A percentile compares a stretch with the other conserved stretches of the same genome.
Evolutionary conservation across 1,284 basidiomycete species (phyloP).

Genomic region (Cryptococcus sp.): DNA sequence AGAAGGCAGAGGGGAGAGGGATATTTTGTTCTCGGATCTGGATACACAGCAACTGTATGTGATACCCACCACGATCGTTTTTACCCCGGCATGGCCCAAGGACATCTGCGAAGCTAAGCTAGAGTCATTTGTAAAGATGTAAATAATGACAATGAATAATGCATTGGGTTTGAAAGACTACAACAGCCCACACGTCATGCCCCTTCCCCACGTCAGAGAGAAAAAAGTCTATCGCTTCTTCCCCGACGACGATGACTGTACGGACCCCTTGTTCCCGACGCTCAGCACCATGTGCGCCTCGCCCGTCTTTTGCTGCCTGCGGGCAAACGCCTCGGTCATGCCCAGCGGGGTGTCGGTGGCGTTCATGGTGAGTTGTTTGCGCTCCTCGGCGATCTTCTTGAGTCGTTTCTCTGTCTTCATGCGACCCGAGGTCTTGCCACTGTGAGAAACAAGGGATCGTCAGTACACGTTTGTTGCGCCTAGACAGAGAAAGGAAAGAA

Average conservation of each 20-base stretch:
- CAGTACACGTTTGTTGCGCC: background rate
- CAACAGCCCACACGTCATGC: background rate
- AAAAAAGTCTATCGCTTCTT: conserved; percentile 15
- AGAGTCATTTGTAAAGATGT: background rate
- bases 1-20: too few species aligned
- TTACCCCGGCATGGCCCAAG: background rate
- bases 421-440: conserved; percentile 83
- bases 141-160: conserved; percentile 1
- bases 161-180: conserved; percentile 4
- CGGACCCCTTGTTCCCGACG: conserved; percentile 86
- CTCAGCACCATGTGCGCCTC: conserved; percentile 91
- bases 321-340: conserved; percentile 86
- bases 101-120: background rate
- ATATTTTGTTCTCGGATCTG: background rate
- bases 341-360: conserved; percentile 89
- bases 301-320: conserved; percentile 83
- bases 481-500: background rate
- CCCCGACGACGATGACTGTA: conserved; percentile 22
- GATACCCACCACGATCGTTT: background rate
- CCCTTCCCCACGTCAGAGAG: background rate
- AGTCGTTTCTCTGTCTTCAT: conserved; percentile 92
- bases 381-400: conserved; percentile 90
- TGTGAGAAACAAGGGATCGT: conserved; percentile 10
- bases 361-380: conserved; percentile 83
- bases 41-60: background rate